A percentile compares a stretch with the other conserved stretches of the same genome.
Evolutionary conservation across 2,329 filamentous ascomycete species (phyloP).

Genomic region (Aspergillus sp.): DNA sequence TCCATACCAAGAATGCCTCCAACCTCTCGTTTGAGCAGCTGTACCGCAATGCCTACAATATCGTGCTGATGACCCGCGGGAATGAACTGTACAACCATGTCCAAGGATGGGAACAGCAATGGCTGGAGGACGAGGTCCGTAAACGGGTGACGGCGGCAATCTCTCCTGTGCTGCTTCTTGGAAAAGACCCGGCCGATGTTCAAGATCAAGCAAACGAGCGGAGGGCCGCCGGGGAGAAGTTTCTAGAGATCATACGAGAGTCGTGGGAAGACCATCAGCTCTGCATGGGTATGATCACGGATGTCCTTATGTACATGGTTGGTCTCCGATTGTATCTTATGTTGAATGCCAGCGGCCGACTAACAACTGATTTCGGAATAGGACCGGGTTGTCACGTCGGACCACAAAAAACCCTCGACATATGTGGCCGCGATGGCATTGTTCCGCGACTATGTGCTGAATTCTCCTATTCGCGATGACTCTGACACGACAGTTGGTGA

Average conservation of each 20-base stretch:
- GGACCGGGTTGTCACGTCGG: constrained; percentile 78
- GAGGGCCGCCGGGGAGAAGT: constrained; percentile 75
- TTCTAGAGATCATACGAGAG: constrained; percentile 70
- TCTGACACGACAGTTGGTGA: constrained; percentile 58
- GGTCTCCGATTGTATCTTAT: constrained; percentile 19
- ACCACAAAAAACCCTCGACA: constrained; percentile 71
- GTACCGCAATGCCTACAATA: constrained; percentile 90
- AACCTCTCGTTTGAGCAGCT: constrained; percentile 90
- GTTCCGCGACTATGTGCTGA: constrained; percentile 82
- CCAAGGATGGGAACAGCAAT: constrained; percentile 74
- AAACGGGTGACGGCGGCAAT: constrained; percentile 69
- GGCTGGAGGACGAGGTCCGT: constrained; percentile 74
- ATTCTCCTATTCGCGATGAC: constrained; percentile 51
- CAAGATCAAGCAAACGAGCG: constrained; percentile 69
- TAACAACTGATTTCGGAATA: constrained; percentile 25
- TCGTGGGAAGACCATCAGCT: constrained; percentile 87
- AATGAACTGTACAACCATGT: constrained; percentile 77
- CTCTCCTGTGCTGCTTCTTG: constrained; percentile 63
- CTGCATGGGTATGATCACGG: constrained; percentile 94
- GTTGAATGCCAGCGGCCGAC: constrained; percentile 1
- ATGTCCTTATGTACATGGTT: constrained; percentile 94
- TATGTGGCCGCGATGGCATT: constrained; percentile 81
- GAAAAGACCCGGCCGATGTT: constrained; percentile 45
- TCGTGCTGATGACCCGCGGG: constrained; percentile 85
- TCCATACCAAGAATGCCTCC: constrained; percentile 89